Base-by-base conservation (phyloP, 176 grass and related monocot genomes). In the Paspalum notatum region DNA sequence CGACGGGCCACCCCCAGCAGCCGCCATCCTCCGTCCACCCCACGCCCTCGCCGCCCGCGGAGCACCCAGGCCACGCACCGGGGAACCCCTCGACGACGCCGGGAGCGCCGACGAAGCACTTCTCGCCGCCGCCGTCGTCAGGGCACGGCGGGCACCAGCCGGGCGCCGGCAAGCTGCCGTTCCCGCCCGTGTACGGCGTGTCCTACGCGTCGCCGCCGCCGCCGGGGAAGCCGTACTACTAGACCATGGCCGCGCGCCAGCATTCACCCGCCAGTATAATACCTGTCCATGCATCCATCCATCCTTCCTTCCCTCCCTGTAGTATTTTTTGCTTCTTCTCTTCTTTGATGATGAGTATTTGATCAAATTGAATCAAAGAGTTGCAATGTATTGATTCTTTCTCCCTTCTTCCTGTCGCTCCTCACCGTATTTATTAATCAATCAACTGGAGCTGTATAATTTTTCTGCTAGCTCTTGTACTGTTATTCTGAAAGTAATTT, bases 191-290 rank as follows among this genome's bases (percentile, higher is more conserved):
- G 5, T 83, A 91, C 83, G 83, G 91, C 61, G 46, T 94, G 84
- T 56, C 91, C 1, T 94, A 94, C 79, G 68, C 85, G 14, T 94
- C 91, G 3, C 91, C 91, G 21, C 91, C 91, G 3, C 91, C 91
- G 0, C 91, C 91, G 0, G 71, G 20, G 77, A 80, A 86, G 68
- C 91, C 89, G 54, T 71, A 83, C 85, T 62, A 91, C 40, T 91
- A 84, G 75, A 15, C n/a, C 50, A 1, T 24, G 47, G 69, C 7
- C 50, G 24, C 66, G 17, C 52, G 55, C 9, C 4, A 8, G 18
- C n/a, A 8, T 55, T 16, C 5, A 53, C 12, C 38, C 62, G 86
- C 63, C 87, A 82, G 88, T 90, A 90, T 74, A 86, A 82, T 81
- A 82, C 66, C 43, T 82, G 48, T 43, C 59, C 42, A 53, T 27